phyloP scores from a whole-genome alignment of 805 yeast species.

The Naumovozyma baii region DNA sequence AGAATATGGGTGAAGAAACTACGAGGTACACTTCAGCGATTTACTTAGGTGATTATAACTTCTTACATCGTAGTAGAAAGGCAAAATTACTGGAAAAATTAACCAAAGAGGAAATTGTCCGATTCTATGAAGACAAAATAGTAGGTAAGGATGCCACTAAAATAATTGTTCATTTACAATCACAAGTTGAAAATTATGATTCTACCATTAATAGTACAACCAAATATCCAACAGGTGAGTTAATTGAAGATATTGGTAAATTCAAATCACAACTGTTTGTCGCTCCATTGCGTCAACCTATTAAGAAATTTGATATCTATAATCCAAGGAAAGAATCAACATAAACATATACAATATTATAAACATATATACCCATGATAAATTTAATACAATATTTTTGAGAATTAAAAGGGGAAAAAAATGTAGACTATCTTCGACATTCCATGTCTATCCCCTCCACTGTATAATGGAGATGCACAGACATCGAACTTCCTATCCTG shows the following conservation, averaged over 20 bases:
- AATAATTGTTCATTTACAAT: slow-evolving; percentile 53
- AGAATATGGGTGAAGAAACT: slow-evolving; percentile 72
- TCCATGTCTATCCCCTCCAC: slow-evolving; percentile 27
- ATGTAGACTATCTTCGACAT: slow-evolving; percentile 34
- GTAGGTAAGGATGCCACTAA: slow-evolving; percentile 31
- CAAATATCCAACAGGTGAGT: slow-evolving; percentile 41
- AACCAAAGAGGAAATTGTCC: slow-evolving; percentile 47
- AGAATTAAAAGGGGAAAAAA: slow-evolving; percentile 4
- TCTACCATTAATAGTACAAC: slow-evolving; percentile 15
- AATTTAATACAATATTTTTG: no score
- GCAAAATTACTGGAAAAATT: slow-evolving; percentile 47
- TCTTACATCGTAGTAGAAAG: slow-evolving; percentile 45
- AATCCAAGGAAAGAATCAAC: slow-evolving; percentile 1
- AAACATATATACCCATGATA: neutral
- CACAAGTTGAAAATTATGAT: slow-evolving; percentile 30
- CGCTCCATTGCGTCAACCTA: slow-evolving; percentile 57
- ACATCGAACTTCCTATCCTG: slow-evolving; percentile 34
- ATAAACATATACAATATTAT: neutral
- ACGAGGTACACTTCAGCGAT: slow-evolving; percentile 56
- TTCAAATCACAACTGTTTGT: slow-evolving; percentile 47
- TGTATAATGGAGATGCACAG: slow-evolving; percentile 22
- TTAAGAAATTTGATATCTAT: slow-evolving; percentile 23
- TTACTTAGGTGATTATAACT: slow-evolving; percentile 71
- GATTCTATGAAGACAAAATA: slow-evolving; percentile 43
- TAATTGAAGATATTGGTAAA: slow-evolving; percentile 37